Base-by-base conservation (phyloP, 371 early-diverging fungal species). In the Chytridium lagenaria region DNA sequence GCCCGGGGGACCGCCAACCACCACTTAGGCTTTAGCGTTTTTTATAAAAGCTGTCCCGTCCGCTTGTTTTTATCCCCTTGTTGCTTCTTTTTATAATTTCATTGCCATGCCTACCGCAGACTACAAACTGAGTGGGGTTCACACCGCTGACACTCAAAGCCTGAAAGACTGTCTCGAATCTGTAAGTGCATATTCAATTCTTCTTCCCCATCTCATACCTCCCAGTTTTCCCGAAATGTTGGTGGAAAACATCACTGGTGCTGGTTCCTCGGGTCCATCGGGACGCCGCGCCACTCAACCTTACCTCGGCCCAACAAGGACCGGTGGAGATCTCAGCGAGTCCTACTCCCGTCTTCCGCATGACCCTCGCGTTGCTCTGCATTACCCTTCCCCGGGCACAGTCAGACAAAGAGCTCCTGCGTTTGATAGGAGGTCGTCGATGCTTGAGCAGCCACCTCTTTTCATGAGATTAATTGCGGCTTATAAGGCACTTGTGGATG, bases 401-500 rank as follows among this genome's bases (percentile, higher is more conserved):
- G 61, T 61, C 23, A 28, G 61, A 10, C 61, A 37, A 33, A 7
- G 36, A 23, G 61, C 61, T 23, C 61, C 61, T 30, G 36, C 34
- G 7, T 61, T 33, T 34, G 61, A 61, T 5, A 7, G 61, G 10
- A 31, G 61, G 15, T 36, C 30, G 3, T 28, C 61, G 10, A 37
- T 61, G 3, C 34, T 61, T 28, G 61, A 61, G 7, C 61, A 61
- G 31, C 61, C 61, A 16, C 61, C 61, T 34, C 36, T 61, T 12
- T 10, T 37, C 36, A 34, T 61, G 61, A 61, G 61, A 34, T 34
- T 61, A 7, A 3, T 34, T 10, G 61, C 61, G 5, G 76, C 84
- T 31, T 64, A 86, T 26, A 83, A 87, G 61, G 87, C 88, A 0
- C 64, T 89, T 31, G 76, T 74, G 10, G 76, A 86, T 33, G 91